These are phyloP conservation scores for Posidonia oceanica DNA, from an alignment of 116 monocot species.

Conservation along the genomic window DNA sequence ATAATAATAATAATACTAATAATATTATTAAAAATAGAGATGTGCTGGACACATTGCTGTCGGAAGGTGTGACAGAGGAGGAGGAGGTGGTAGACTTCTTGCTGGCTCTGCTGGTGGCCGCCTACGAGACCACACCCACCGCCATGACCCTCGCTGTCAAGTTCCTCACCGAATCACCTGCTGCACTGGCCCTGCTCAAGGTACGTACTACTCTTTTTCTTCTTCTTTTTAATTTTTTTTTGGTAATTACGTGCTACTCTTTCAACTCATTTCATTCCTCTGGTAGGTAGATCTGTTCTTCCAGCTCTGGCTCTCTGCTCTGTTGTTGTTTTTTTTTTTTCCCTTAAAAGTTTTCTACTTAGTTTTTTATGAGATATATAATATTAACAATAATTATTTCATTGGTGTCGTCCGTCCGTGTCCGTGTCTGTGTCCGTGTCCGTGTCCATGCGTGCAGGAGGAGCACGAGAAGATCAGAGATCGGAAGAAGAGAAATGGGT, in stretches of 20 bases:
- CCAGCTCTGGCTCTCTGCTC: too few species aligned
- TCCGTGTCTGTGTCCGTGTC: too few species aligned
- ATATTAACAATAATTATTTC: too few species aligned
- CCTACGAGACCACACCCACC: conserved; percentile 83
- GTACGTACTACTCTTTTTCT: too few species aligned
- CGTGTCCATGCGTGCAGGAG: conserved; percentile 24
- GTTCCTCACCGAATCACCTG: conserved; percentile 62
- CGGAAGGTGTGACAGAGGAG: conserved; percentile 3
- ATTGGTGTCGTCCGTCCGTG: too few species aligned
- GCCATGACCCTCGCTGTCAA: conserved; percentile 77
- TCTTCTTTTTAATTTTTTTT: too few species aligned
- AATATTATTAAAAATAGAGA: not conserved
- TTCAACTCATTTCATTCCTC: too few species aligned
- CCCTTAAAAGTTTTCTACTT: too few species aligned
- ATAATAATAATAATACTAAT: not conserved
- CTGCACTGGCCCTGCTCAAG: conserved; percentile 46
- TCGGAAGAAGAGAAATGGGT: conserved; percentile 16
- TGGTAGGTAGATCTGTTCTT: too few species aligned
- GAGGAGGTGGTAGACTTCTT: conserved; percentile 81
- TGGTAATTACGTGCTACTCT: too few species aligned
- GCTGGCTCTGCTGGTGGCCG: conserved; percentile 66
- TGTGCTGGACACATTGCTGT: conserved; percentile 5
- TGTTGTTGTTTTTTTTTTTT: too few species aligned
- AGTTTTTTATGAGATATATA: too few species aligned
- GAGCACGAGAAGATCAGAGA: conserved; percentile 60